These are phyloP conservation scores for Bipolaris gigantea DNA, from an alignment of 2,329 filamentous ascomycete genomes.

Conservation along the genomic window DNA sequence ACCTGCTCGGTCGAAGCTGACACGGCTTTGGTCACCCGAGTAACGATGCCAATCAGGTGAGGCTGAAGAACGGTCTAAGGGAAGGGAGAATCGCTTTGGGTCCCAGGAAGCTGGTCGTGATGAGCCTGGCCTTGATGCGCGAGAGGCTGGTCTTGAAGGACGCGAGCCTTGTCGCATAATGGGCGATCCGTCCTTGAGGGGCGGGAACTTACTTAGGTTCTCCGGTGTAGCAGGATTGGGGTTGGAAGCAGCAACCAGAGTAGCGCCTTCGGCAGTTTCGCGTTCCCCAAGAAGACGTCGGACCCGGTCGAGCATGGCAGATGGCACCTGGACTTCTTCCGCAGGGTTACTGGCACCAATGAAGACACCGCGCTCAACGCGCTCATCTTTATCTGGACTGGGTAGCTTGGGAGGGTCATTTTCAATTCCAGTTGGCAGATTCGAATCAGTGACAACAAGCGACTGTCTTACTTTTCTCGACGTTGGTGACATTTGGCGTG, in stretches of 20 bases:
- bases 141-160: slow-evolving; percentile 29
- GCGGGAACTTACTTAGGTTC: slow-evolving; percentile 13
- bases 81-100: slow-evolving; percentile 30
- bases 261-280: slow-evolving; percentile 19
- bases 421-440: slow-evolving; percentile 20
- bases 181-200: slow-evolving; percentile 24
- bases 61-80: slow-evolving; percentile 35
- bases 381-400: slow-evolving; percentile 1
- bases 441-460: slow-evolving; percentile 5
- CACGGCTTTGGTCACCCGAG: slow-evolving; percentile 37
- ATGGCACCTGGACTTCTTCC: slow-evolving; percentile 26
- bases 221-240: slow-evolving; percentile 18
- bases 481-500: slow-evolving; percentile 18
- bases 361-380: slow-evolving; percentile 13
- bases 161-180: slow-evolving; percentile 28
- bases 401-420: slow-evolving; percentile 29
- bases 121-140: slow-evolving; percentile 28
- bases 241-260: slow-evolving; percentile 6
- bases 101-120: slow-evolving; percentile 34
- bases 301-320: slow-evolving; percentile 32
- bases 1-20: slow-evolving; percentile 43
- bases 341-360: slow-evolving; percentile 17
- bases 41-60: slow-evolving; percentile 38
- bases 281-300: slow-evolving; percentile 25
- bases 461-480: slow-evolving; percentile 20